These are phyloP conservation scores for Pezizomycotina sp. DNA, from an alignment of 2,329 filamentous ascomycete genomes.

Conservation along the genomic window DNA sequence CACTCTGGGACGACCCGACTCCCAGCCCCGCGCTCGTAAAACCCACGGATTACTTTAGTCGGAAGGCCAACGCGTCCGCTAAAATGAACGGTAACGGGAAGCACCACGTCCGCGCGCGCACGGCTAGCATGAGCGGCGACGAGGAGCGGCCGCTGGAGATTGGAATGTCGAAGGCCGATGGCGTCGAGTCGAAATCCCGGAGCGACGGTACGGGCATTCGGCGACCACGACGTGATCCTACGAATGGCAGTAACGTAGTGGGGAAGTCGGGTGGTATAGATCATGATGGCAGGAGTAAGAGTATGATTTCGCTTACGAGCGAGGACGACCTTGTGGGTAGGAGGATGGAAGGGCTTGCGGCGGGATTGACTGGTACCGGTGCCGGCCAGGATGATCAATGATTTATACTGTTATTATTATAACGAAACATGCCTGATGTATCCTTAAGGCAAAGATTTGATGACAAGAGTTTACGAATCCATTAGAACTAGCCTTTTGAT, in stretches of 20 bases:
- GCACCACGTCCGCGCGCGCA: constrained; percentile 36
- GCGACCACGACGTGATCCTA: constrained; percentile 10
- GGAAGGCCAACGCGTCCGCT: constrained; percentile 23
- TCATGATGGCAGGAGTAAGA: constrained; percentile 30
- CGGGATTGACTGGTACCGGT: constrained; percentile 35
- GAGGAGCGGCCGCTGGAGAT: constrained; percentile 76
- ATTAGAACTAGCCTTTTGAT: no score
- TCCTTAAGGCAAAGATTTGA: background rate
- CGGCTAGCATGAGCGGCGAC: constrained; percentile 54
- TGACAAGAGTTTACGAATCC: no score
- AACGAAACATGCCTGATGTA: background rate
- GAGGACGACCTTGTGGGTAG: constrained; percentile 41
- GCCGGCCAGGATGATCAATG: constrained; percentile 15
- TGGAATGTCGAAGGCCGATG: constrained; percentile 36
- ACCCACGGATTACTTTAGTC: constrained; percentile 5
- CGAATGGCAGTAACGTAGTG: constrained; percentile 13
- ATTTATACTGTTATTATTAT: background rate
- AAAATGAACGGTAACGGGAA: constrained; percentile 19
- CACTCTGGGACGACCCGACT: constrained; percentile 1
- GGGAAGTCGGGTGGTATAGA: constrained; percentile 8
- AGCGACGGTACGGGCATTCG: constrained; percentile 5
- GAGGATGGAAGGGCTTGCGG: constrained; percentile 40
- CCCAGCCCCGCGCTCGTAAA: background rate
- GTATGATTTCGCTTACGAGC: constrained; percentile 38
- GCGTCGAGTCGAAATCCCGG: constrained; percentile 1